Evolutionary conservation across 306 rosid species (phyloP).

Genomic region (Dalbergia cochinchinensis): DNA sequence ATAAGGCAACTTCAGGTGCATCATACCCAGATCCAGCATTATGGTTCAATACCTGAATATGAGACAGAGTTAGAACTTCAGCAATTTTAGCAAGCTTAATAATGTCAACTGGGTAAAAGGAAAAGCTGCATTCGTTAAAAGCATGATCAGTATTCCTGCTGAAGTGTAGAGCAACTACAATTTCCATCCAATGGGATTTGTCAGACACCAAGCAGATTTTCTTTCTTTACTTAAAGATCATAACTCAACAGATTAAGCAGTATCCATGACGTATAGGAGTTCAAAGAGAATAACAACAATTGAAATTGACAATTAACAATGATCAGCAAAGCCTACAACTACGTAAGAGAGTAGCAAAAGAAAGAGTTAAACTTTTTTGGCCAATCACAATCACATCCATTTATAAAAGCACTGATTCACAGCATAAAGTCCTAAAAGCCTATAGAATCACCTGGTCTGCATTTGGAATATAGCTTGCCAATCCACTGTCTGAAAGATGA

Average conservation of each 20-base stretch:
- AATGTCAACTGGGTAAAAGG: conserved; percentile 25
- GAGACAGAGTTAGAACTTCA: conserved; percentile 22
- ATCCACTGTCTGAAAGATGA: conserved; percentile 92
- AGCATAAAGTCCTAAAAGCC: conserved; percentile 17
- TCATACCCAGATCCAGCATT: conserved; percentile 79
- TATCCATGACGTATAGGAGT: conserved; percentile 2
- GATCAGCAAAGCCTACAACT: conserved; percentile 20
- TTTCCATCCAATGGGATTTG: conserved; percentile 35
- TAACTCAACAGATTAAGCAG: conserved; percentile 19
- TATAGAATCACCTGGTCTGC: conserved; percentile 70
- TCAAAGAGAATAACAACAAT: neutral
- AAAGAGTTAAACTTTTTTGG: neutral
- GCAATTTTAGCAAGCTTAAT: conserved; percentile 19
- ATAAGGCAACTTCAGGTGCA: conserved; percentile 90
- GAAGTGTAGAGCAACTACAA: conserved; percentile 17
- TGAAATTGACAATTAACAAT: conserved; percentile 17
- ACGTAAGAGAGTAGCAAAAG: conserved; percentile 7
- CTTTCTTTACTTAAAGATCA: conserved; percentile 7
- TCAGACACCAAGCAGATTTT: conserved; percentile 1
- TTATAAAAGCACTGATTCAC: neutral
- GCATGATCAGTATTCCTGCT: conserved; percentile 16
- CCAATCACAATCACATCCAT: conserved; percentile 21
- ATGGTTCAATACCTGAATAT: conserved; percentile 70
- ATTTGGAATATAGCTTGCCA: conserved; percentile 79
- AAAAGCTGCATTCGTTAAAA: conserved; percentile 8